A percentile compares a stretch with the other conserved stretches of the same genome.
Conservation (phyloP, 1,284 basidiomycete genomes). For the Ganoderma lucidum region DNA sequence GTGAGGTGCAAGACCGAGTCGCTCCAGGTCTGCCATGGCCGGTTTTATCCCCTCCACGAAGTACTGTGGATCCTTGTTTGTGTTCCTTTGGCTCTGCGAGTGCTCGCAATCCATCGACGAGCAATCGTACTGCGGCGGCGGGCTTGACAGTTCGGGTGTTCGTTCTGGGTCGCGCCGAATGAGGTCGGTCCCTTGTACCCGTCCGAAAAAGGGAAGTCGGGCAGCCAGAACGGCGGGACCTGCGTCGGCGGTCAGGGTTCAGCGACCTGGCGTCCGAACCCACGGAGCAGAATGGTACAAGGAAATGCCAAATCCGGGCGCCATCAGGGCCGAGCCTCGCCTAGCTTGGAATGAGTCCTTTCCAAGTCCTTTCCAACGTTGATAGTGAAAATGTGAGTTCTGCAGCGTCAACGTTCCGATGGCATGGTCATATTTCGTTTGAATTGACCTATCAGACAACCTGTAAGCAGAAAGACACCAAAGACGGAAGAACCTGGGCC, state of each 20-base stretch:
- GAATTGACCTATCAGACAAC: background rate
- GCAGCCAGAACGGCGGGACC: background rate
- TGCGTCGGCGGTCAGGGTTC: background rate
- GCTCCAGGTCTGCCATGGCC: background rate
- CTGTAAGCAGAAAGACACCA: background rate
- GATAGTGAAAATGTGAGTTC: background rate
- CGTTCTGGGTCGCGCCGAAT: background rate
- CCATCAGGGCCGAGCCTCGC: background rate
- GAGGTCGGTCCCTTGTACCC: background rate
- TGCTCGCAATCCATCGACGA: background rate
- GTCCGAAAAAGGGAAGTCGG: background rate
- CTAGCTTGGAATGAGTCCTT: background rate
- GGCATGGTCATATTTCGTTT: background rate
- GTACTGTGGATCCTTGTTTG: background rate
- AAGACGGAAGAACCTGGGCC: background rate
- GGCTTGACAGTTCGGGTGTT: background rate
- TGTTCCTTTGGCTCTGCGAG: background rate
- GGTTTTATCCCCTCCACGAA: constrained; percentile 1
- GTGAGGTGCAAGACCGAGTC: background rate
- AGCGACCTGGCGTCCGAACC: background rate
- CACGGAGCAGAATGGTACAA: background rate
- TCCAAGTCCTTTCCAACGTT: background rate
- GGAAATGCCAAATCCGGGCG: background rate
- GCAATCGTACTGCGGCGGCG: background rate
- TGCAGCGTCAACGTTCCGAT: background rate